These are phyloP conservation scores for Hemileccinum impolitum DNA, from an alignment of 768 basidiomycete genomes.

Conservation along the genomic window DNA sequence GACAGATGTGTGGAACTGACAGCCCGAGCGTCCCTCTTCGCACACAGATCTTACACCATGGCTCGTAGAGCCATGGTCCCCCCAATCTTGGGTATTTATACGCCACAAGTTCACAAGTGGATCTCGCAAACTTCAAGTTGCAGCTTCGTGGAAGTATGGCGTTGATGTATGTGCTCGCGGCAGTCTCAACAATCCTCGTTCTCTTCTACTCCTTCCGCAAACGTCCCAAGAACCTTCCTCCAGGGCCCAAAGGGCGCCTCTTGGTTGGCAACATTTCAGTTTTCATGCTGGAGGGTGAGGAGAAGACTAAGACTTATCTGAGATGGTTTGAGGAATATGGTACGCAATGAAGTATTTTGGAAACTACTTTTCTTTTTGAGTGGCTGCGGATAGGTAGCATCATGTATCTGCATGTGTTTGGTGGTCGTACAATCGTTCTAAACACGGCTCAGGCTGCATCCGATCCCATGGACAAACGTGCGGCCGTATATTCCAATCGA, in stretches of 20 bases:
- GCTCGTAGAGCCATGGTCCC: no score
- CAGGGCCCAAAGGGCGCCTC: background rate
- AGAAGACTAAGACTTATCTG: background rate
- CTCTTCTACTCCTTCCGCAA: background rate
- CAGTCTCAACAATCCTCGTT: background rate
- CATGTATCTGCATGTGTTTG: background rate
- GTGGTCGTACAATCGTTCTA: constrained; percentile 26
- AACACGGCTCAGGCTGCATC: constrained; percentile 26
- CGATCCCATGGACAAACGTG: constrained; percentile 1
- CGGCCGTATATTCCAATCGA: background rate
- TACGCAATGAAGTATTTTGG: background rate
- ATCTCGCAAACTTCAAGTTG: no score
- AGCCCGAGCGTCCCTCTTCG: no score
- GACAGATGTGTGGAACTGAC: no score
- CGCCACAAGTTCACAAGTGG: no score
- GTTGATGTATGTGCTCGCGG: background rate
- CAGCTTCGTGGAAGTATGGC: no score
- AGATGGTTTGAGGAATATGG: background rate
- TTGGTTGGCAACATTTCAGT: background rate
- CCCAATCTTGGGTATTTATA: no score
- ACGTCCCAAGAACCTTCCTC: background rate
- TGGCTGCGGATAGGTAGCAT: background rate
- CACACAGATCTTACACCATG: no score
- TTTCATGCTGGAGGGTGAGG: background rate
- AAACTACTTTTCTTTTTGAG: background rate